phyloP scores from a whole-genome alignment of 1,284 basidiomycete genomes.

The Grifola frondosa region DNA sequence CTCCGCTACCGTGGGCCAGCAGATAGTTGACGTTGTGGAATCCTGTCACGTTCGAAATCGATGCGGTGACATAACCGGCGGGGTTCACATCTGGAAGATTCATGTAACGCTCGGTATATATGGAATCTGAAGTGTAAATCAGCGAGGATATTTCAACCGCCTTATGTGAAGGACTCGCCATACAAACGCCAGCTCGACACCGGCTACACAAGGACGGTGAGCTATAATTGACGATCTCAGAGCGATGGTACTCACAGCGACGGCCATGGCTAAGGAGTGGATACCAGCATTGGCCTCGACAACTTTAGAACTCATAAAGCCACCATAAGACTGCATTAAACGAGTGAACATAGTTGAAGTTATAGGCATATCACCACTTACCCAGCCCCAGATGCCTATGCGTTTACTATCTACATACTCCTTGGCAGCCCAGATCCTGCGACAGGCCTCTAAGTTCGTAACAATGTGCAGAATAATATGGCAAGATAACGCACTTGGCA shows the following conservation, averaged over 20 bases:
- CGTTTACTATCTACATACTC: conserved; percentile 78
- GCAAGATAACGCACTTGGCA: conserved; percentile 69
- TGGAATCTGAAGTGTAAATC: conserved; percentile 54
- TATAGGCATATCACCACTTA: conserved; percentile 37
- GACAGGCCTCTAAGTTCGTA: no score
- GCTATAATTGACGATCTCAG: not conserved
- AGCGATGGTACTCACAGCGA: conserved; percentile 62
- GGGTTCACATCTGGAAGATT: conserved; percentile 76
- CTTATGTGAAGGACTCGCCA: conserved; percentile 47
- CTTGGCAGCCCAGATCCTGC: conserved; percentile 74
- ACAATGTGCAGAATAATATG: no score
- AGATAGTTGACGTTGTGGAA: conserved; percentile 81
- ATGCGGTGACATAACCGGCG: conserved; percentile 81
- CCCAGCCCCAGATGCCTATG: conserved; percentile 96
- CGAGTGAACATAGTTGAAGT: conserved; percentile 1
- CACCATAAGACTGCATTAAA: conserved; percentile 79
- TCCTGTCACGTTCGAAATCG: conserved; percentile 82
- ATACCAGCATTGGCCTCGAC: conserved; percentile 85
- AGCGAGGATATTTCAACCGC: no score
- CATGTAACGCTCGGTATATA: conserved; percentile 99
- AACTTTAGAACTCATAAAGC: conserved; percentile 90
- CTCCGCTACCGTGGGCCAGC: conserved; percentile 89
- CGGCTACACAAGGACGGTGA: conserved; percentile 44
- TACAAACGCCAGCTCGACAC: conserved; percentile 87
- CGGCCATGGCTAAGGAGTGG: conserved; percentile 86